Percentiles rank a stretch among this genome's conserved stretches.
Evolutionary conservation across 2,329 filamentous ascomycete species (phyloP).

Genomic region (Acrodontium crateriforme): DNA sequence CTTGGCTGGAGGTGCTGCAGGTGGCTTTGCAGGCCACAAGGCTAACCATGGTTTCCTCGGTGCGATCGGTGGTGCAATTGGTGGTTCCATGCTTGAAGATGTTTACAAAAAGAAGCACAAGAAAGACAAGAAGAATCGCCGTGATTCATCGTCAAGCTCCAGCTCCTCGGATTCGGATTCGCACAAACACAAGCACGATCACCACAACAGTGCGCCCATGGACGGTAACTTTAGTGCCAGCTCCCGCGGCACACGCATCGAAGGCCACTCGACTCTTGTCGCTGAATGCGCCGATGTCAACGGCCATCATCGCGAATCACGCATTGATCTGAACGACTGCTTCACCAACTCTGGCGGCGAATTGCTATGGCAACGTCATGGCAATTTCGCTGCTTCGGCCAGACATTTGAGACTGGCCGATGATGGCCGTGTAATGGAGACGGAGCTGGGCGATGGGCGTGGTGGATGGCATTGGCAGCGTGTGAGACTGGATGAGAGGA

Average conservation of each 20-base stretch:
- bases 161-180: constrained; percentile 10
- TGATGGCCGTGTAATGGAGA: constrained; percentile 21
- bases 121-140: constrained; percentile 22
- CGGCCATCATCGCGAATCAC: constrained; percentile 20
- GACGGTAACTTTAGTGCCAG: constrained; percentile 28
- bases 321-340: constrained; percentile 24
- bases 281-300: constrained; percentile 21
- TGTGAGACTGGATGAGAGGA: constrained; percentile 25
- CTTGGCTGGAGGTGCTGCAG: constrained; percentile 42
- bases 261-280: constrained; percentile 23
- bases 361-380: constrained; percentile 23
- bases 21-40: constrained; percentile 43
- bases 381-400: constrained; percentile 26
- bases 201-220: constrained; percentile 4
- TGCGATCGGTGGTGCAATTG: constrained; percentile 41
- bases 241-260: constrained; percentile 21
- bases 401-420: constrained; percentile 19
- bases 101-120: constrained; percentile 35
- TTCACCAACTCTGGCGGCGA: constrained; percentile 25
- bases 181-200: constrained; percentile 3
- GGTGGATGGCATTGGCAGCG: constrained; percentile 21
- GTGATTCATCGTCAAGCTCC: constrained; percentile 4
- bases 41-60: constrained; percentile 44
- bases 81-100: constrained; percentile 42
- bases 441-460: constrained; percentile 22